phyloP scores from a whole-genome alignment of 129 eudicot genomes.

The Flaveria sonorensis region DNA sequence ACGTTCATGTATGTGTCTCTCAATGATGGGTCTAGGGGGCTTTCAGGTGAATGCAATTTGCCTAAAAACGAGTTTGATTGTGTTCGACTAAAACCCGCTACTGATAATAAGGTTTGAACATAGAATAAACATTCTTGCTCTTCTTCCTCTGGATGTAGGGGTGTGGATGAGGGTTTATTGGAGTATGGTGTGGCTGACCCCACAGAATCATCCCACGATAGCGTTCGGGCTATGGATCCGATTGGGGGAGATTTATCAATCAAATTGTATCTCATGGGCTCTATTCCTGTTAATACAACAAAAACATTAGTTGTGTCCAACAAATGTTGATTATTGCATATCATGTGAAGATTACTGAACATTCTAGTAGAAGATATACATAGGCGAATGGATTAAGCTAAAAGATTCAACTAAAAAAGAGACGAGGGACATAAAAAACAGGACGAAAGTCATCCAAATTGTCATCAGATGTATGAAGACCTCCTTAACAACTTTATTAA shows the following conservation, averaged over 20 bases:
- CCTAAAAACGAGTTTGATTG: slow-evolving; percentile 42
- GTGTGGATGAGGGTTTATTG: slow-evolving; percentile 38
- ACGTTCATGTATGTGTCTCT: slow-evolving; percentile 62
- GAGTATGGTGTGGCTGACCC: slow-evolving; percentile 54
- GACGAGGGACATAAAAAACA: neutral
- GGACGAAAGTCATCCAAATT: neutral
- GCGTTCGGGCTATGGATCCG: slow-evolving; percentile 93
- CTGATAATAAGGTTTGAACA: slow-evolving; percentile 60
- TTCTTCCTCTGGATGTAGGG: slow-evolving; percentile 50
- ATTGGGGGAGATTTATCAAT: slow-evolving; percentile 96
- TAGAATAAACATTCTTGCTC: slow-evolving; percentile 61
- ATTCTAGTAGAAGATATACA: too few relatives aligned
- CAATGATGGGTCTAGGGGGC: slow-evolving; percentile 83
- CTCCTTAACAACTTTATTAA: neutral
- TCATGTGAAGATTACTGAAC: too few relatives aligned
- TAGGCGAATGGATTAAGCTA: neutral
- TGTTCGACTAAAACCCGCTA: slow-evolving; percentile 51
- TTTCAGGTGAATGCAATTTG: slow-evolving; percentile 79
- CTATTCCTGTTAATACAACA: slow-evolving; percentile 45
- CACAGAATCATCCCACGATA: slow-evolving; percentile 75
- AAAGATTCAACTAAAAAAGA: neutral
- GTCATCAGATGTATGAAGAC: neutral
- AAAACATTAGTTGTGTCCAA: neutral
- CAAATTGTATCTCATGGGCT: slow-evolving; percentile 54
- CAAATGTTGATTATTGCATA: slow-evolving; percentile 1